Percentiles rank a stretch among this genome's conserved stretches.
Conservation (phyloP, 1,284 basidiomycete species). For the Pascua guehoae region DNA sequence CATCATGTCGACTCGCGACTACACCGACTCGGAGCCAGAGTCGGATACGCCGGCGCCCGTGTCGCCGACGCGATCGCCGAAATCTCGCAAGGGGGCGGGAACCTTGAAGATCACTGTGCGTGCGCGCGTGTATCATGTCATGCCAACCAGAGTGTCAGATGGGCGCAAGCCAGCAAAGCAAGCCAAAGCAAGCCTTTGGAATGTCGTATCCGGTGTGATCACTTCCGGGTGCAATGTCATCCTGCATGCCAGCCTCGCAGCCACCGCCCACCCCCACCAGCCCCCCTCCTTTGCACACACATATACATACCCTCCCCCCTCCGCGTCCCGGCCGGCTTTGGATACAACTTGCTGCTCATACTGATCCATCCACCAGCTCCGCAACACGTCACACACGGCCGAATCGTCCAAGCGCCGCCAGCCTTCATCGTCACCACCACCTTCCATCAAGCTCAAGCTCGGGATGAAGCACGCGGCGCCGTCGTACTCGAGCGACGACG, state of each 20-base stretch:
- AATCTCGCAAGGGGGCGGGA: neutral
- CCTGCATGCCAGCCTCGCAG: no score
- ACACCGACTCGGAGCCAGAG: conserved; percentile 32
- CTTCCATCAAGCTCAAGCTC: conserved; percentile 36
- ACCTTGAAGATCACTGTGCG: conserved; percentile 7
- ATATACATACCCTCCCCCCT: no score
- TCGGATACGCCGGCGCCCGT: conserved; percentile 5
- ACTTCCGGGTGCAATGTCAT: no score
- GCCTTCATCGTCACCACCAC: conserved; percentile 34
- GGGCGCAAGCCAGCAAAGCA: no score
- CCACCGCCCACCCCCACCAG: no score
- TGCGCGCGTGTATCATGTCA: neutral
- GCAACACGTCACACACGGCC: conserved; percentile 1
- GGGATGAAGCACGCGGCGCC: conserved; percentile 31
- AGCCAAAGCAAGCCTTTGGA: no score
- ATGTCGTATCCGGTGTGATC: no score
- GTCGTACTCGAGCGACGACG: conserved; percentile 35
- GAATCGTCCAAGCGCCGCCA: conserved; percentile 4
- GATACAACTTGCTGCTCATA: no score
- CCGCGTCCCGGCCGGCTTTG: no score
- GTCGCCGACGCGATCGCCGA: conserved; percentile 1
- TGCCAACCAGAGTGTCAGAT: no score
- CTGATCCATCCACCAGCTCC: conserved; percentile 4
- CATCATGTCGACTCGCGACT: conserved; percentile 21
- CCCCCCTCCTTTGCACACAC: no score